A percentile compares a stretch with the other conserved stretches of the same genome.
These are phyloP conservation scores for Monoraphidium neglectum DNA, from an alignment of 139 green algal species.

Conservation along the genomic window DNA sequence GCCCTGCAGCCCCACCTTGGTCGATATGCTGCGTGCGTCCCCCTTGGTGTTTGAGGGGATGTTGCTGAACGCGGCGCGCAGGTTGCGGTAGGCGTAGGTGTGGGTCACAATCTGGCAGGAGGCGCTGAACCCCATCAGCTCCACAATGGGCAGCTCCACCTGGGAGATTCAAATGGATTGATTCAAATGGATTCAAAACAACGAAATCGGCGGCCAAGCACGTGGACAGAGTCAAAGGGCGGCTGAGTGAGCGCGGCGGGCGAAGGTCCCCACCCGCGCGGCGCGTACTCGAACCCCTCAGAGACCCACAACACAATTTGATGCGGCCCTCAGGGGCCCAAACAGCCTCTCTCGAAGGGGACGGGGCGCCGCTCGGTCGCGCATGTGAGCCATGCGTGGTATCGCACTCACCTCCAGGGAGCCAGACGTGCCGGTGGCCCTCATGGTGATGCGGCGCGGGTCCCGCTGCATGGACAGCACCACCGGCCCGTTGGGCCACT, in stretches of 20 bases:
- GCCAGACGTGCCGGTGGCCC: conserved; percentile 21
- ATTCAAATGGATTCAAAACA: too few species aligned
- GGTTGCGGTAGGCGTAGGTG: conserved; percentile 50
- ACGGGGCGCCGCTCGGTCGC: too few species aligned
- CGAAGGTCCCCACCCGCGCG: too few species aligned
- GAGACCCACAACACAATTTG: too few species aligned
- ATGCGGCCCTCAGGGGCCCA: too few species aligned
- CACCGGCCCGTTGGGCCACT: conserved; percentile 44
- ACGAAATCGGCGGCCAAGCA: too few species aligned
- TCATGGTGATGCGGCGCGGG: conserved; percentile 30
- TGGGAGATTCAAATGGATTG: neutral
- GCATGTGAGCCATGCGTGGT: too few species aligned
- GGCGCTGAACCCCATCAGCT: conserved; percentile 40
- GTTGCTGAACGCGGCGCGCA: conserved; percentile 44
- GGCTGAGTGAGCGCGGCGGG: too few species aligned
- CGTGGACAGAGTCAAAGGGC: too few species aligned
- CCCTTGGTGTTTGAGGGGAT: conserved; percentile 32
- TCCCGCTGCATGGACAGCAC: conserved; percentile 32
- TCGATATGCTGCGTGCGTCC: conserved; percentile 30
- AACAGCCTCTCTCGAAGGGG: too few species aligned
- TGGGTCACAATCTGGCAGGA: conserved; percentile 12
- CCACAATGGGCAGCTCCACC: conserved; percentile 24
- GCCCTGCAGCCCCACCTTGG: conserved; percentile 37
- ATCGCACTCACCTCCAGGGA: conserved; percentile 41
- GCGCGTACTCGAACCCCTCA: too few species aligned